phyloP scores from a whole-genome alignment of 169 alveolate species.

The Cryptosporidium felis region DNA sequence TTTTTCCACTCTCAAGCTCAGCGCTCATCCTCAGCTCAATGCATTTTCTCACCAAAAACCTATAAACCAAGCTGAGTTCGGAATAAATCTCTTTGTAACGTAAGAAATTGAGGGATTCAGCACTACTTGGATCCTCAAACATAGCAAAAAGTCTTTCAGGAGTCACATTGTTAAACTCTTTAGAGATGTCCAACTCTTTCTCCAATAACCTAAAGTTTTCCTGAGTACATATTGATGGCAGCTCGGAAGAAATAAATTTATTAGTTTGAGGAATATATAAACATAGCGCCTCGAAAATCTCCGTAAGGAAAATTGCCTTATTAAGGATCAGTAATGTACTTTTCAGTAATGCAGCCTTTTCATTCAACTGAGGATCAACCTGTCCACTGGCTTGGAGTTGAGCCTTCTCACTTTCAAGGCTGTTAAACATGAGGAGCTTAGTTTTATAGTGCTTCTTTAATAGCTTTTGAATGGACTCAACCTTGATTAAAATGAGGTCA shows the following conservation, averaged over 20 bases:
- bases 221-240: not conserved
- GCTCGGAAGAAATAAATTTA: not conserved
- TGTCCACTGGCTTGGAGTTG: not conserved
- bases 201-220: not conserved
- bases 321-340: constrained; percentile 12
- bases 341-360: not conserved
- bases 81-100: not conserved
- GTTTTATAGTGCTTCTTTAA: not conserved
- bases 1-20: not conserved
- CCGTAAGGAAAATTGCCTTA: not conserved
- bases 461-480: not conserved
- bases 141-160: not conserved
- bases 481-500: not conserved
- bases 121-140: not conserved
- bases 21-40: not conserved
- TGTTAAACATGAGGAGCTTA: not conserved
- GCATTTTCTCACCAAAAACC: not conserved
- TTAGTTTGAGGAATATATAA: not conserved
- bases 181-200: not conserved
- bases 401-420: not conserved
- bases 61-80: not conserved
- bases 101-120: not conserved
- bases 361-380: not conserved
- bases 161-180: not conserved
- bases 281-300: not conserved